Evolutionary conservation across 352 stramenopile species (phyloP), one percentile per base, ranked within the genome.

Genomic region (Aphanomyces cochlioides): DNA sequence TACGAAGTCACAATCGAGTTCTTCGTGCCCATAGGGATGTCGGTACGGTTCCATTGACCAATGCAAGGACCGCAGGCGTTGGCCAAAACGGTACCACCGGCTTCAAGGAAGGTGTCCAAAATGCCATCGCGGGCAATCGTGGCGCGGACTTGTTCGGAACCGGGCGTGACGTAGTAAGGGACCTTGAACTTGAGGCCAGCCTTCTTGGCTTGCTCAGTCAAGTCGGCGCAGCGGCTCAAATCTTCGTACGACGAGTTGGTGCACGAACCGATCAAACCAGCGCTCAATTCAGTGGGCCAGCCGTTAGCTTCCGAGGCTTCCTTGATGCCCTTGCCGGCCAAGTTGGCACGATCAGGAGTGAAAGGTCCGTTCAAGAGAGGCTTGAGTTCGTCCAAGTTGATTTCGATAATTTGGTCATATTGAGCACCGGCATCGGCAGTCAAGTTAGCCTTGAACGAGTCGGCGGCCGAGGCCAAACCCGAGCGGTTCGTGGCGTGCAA

Each of bases 1-100:
- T 97, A 98, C 65, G 92, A 98, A 59, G 90, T 97, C 74, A 98
- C 90, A 77, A 98, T 98, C 65, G 90, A 96, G 85, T 98, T 98
- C 77, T 93, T 94, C 74, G 85, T 79, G 74, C 89, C 90, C 80
- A 85, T 83, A 47, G 89, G 77, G 73, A 95, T 80, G 72, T 97
- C 90, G 5, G 76, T 85, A 74, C 92, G 89, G 81, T 98, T 97
- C 92, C 92, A 98, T 87, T 97, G 90, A 28, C 92, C 92, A 88
- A 98, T 98, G 83, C 92, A 98, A 39, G 92, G 92, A 41, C 92
- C 92, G 69, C 92, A 98, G 57, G 92, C 92, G 79, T 98, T 98
- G 61, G 92, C 90, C 53, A 98, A 86, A 17, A 93, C 85, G 56
- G 83, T 96, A 60, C 84, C 92, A 58, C 92, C 92, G 21, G 90